These are phyloP conservation scores for Lactifluus piperatus DNA, from an alignment of 768 basidiomycete species.

Conservation along the genomic window DNA sequence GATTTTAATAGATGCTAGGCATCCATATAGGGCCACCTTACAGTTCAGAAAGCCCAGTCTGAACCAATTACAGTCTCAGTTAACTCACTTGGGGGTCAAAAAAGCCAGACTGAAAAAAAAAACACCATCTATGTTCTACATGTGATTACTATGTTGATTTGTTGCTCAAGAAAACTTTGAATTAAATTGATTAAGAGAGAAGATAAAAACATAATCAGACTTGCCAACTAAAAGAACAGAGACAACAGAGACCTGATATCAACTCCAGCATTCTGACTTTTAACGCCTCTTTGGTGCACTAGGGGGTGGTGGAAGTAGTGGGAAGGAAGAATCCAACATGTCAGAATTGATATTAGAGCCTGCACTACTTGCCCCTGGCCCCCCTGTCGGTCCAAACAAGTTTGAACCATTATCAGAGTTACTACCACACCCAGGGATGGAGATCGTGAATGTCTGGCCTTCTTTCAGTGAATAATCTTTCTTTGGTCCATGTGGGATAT, in stretches of 20 bases:
- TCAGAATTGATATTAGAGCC: conserved; percentile 9
- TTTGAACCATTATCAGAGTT: conserved; percentile 31
- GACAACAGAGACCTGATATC: neutral
- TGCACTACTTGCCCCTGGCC: neutral
- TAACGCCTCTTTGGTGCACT: conserved; percentile 44
- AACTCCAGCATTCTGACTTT: neutral
- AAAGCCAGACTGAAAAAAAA: no score
- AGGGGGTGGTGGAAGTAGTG: conserved; percentile 81
- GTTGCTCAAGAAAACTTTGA: no score
- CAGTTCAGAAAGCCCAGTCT: no score
- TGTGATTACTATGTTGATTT: no score
- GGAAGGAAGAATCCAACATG: conserved; percentile 37
- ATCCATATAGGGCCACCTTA: no score
- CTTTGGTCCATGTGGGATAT: conserved; percentile 70
- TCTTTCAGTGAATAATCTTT: conserved; percentile 93
- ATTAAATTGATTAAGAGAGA: no score
- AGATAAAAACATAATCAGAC: neutral
- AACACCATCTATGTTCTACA: no score
- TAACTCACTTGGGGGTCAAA: no score
- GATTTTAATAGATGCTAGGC: no score
- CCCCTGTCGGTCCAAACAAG: conserved; percentile 21
- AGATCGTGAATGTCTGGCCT: conserved; percentile 89
- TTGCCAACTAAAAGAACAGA: no score
- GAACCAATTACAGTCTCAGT: no score
- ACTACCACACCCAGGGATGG: conserved; percentile 69